Evolutionary conservation across 768 basidiomycete species (phyloP).

Genomic region (Tricholoma furcatifolium): DNA sequence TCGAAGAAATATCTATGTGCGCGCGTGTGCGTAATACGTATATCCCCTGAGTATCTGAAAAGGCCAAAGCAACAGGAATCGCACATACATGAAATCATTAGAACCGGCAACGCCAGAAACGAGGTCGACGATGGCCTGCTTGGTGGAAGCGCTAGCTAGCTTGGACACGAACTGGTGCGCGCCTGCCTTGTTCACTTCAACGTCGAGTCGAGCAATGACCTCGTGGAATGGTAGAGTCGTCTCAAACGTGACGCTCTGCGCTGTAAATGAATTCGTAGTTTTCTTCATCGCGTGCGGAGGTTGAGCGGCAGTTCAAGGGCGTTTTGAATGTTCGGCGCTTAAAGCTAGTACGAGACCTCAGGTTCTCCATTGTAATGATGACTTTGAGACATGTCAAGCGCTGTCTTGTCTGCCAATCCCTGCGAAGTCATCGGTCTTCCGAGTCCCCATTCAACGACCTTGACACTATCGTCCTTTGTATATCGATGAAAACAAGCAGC

Average conservation of each 20-base stretch:
- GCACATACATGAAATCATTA: constrained; percentile 48
- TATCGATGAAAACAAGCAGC: too few species aligned
- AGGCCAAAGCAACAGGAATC: constrained; percentile 15
- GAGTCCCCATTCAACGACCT: too few species aligned
- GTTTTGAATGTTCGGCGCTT: too few species aligned
- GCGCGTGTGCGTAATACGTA: too few species aligned
- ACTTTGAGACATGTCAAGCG: too few species aligned
- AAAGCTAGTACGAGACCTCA: too few species aligned
- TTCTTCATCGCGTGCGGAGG: constrained; percentile 19
- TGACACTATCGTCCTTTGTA: too few species aligned
- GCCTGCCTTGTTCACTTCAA: constrained; percentile 37
- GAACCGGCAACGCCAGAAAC: constrained; percentile 29
- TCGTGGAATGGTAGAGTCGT: constrained; percentile 37
- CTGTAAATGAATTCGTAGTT: constrained; percentile 32
- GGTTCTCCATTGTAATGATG: too few species aligned
- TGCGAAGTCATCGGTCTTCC: too few species aligned
- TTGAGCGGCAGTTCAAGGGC: too few species aligned
- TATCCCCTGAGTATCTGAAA: neutral
- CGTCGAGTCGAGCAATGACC: constrained; percentile 44
- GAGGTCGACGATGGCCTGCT: constrained; percentile 34
- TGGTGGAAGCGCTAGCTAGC: constrained; percentile 25
- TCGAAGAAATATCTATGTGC: constrained; percentile 40
- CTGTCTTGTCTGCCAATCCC: too few species aligned
- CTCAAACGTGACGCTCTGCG: constrained; percentile 41
- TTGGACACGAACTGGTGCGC: constrained; percentile 24